phyloP scores from a whole-genome alignment of 768 basidiomycete genomes.

The Mycena crocata region DNA sequence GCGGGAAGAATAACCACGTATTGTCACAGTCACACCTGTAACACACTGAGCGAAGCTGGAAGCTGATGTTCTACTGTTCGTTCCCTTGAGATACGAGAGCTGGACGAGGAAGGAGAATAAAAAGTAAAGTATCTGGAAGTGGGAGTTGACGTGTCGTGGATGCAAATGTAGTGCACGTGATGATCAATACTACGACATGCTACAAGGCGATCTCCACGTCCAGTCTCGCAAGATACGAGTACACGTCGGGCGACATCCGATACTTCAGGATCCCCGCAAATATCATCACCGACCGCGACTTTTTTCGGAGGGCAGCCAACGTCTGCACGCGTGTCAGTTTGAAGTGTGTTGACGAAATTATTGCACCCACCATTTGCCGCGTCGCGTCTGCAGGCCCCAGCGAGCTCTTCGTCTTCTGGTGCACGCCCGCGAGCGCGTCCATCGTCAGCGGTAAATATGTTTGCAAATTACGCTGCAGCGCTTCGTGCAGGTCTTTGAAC shows the following conservation, averaged over 20 bases:
- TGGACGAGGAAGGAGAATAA: too few species aligned
- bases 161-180: too few species aligned
- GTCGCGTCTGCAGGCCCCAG: constrained; percentile 74
- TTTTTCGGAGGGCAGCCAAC: constrained; percentile 74
- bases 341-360: constrained; percentile 19
- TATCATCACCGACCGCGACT: constrained; percentile 87
- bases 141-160: too few species aligned
- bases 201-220: constrained; percentile 89
- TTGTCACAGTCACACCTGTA: too few species aligned
- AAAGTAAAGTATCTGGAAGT: too few species aligned
- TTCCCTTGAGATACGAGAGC: too few species aligned
- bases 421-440: constrained; percentile 88
- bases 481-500: constrained; percentile 88
- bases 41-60: too few species aligned
- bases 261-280: constrained; percentile 92
- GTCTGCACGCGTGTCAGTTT: constrained; percentile 57
- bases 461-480: constrained; percentile 90
- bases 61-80: too few species aligned
- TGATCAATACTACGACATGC: neutral
- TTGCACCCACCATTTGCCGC: constrained; percentile 74
- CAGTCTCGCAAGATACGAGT: constrained; percentile 85
- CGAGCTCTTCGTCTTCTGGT: constrained; percentile 80
- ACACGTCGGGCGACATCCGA: constrained; percentile 90
- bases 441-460: constrained; percentile 90
- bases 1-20: neutral